Conservation (phyloP, 306 rosid species). For the Dicorynia guianensis region DNA sequence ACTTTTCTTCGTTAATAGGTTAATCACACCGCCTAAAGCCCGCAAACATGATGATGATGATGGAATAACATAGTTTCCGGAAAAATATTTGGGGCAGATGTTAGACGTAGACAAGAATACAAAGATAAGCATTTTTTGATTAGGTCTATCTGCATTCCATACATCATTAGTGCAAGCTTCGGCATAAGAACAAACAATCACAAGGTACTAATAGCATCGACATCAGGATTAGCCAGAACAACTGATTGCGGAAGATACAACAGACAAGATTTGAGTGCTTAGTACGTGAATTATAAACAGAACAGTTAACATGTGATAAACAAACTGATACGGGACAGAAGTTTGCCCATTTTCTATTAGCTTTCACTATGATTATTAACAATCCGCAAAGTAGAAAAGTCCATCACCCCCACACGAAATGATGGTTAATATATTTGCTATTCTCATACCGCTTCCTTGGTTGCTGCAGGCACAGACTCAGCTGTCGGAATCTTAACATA, state of each 20-base stretch:
- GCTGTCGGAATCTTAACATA: conserved; percentile 66
- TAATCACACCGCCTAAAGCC: background rate
- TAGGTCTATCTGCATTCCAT: background rate
- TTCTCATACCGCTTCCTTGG: conserved; percentile 46
- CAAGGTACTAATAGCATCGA: background rate
- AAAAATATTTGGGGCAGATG: background rate
- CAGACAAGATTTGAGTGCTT: background rate
- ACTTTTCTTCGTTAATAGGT: background rate
- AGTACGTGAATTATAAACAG: conserved; percentile 5
- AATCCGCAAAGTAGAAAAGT: conserved; percentile 7
- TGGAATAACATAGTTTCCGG: background rate
- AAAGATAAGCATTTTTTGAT: background rate
- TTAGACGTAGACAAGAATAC: background rate
- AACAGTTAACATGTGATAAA: conserved; percentile 20
- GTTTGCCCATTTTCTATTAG: background rate
- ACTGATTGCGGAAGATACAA: conserved; percentile 3
- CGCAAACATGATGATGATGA: too few relatives aligned
- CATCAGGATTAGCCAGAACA: conserved; percentile 1
- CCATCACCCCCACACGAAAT: background rate
- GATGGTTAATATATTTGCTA: background rate
- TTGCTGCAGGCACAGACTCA: conserved; percentile 42
- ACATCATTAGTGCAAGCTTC: background rate
- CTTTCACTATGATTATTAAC: conserved; percentile 31
- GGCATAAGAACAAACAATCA: background rate
- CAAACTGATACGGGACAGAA: conserved; percentile 33